Evolutionary conservation across 2,329 filamentous ascomycete species (phyloP).

Genomic region (Zymoseptoria passerinii): DNA sequence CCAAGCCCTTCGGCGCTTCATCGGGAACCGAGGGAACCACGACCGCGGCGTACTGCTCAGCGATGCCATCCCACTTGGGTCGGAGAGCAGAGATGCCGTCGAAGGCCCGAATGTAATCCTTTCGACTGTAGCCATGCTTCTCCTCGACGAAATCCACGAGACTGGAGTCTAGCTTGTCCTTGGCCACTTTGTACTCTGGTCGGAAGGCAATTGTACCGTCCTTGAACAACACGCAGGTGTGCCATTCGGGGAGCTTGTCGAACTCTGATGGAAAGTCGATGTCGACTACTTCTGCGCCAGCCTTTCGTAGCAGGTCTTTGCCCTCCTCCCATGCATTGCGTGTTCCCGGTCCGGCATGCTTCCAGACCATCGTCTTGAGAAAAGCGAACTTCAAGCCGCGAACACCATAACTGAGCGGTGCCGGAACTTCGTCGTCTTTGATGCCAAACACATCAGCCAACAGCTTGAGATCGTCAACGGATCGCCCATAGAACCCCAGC

Average conservation of each 20-base stretch:
- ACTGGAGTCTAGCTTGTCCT: slow-evolving; percentile 39
- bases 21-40: slow-evolving; percentile 52
- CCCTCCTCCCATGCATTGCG: slow-evolving; percentile 30
- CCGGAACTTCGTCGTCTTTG: slow-evolving; percentile 39
- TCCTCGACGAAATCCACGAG: slow-evolving; percentile 49
- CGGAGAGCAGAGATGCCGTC: slow-evolving; percentile 48
- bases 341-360: slow-evolving; percentile 31
- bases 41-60: slow-evolving; percentile 46
- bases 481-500: slow-evolving; percentile 52
- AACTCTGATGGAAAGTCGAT: slow-evolving; percentile 47
- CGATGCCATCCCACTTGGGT: slow-evolving; percentile 48
- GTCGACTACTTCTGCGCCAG: slow-evolving; percentile 51
- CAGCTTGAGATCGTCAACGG: slow-evolving; percentile 50
- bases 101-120: slow-evolving; percentile 45
- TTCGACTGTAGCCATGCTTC: slow-evolving; percentile 34
- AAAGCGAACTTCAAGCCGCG: slow-evolving; percentile 48
- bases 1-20: slow-evolving; percentile 49
- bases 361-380: slow-evolving; percentile 47
- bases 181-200: slow-evolving; percentile 44
- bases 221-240: slow-evolving; percentile 41
- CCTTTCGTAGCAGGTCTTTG: slow-evolving; percentile 27
- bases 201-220: slow-evolving; percentile 50
- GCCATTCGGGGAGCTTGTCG: slow-evolving; percentile 43
- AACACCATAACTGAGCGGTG: slow-evolving; percentile 29
- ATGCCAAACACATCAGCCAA: slow-evolving; percentile 49